phyloP scores from a whole-genome alignment of 1,139 yeast genomes.

The Zygoascus sp. region DNA sequence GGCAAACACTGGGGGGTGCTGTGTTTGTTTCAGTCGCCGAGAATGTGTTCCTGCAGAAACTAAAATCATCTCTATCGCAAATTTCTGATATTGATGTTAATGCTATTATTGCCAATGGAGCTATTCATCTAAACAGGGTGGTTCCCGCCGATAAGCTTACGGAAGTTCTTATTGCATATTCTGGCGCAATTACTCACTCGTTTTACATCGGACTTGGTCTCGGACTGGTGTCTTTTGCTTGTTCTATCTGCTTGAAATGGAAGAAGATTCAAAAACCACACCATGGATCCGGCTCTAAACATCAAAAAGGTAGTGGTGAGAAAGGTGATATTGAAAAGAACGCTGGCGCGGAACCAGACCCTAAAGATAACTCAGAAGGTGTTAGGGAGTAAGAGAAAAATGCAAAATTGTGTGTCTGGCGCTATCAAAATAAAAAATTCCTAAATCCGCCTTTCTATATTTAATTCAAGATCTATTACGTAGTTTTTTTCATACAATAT shows the following conservation, averaged over 20 bases:
- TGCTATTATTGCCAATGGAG: background rate
- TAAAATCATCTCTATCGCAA: background rate
- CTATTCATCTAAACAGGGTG: background rate
- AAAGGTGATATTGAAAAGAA: background rate
- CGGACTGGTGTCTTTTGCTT: background rate
- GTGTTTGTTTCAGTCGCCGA: background rate
- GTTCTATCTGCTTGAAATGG: background rate
- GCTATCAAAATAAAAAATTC: too few species aligned
- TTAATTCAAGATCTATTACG: too few species aligned
- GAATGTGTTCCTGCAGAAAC: background rate
- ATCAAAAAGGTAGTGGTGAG: background rate
- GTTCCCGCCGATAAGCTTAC: background rate
- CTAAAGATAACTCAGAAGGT: too few species aligned
- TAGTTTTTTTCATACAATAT: too few species aligned
- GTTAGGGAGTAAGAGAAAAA: too few species aligned
- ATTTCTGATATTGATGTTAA: slow-evolving; percentile 12
- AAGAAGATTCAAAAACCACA: background rate
- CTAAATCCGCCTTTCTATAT: too few species aligned
- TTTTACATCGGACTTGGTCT: background rate
- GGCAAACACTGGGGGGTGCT: background rate
- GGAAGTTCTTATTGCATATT: background rate
- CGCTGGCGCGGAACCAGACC: too few species aligned
- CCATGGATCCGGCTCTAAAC: background rate
- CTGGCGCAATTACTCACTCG: background rate
- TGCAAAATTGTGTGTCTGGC: too few species aligned